Base-by-base conservation (phyloP, 768 basidiomycete genomes). In the Calvatia gigantea region DNA sequence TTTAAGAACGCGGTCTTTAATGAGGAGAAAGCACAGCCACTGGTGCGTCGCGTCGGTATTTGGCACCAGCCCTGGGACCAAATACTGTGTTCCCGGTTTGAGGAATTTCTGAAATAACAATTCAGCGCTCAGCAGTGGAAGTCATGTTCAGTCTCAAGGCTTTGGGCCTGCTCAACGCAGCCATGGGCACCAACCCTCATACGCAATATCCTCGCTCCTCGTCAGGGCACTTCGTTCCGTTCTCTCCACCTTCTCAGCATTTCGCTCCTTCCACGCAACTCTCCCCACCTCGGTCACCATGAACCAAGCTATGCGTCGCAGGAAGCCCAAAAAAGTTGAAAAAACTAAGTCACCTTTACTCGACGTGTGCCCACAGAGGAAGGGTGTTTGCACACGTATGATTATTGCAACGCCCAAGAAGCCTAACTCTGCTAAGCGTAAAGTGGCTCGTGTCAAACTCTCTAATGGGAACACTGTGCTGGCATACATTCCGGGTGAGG, bases 341-440 rank as follows among this genome's bases (percentile, higher is more conserved):
- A 81, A 83, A 61, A 74, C 82, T n/a, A 83, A 78, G 62, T 86
- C 95, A 0, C 97, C 97, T 0, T 82, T 95, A 8, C 81, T 99
- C 15, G 75, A 89, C 51, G 76, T 69, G 23, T 87, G 83, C 65
- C 91, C 89, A 6, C 95, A 98, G 74, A 83, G 85, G 64, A 97
- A 97, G 67, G 97, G 91, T 44, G 94, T 99, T 58, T 91, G 91
- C 69, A 83, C 87, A 37, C 84, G 86, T 60, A 78, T 93, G 37
- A 83, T 86, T 62, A 91, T 85, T 50, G 83, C 81, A 61, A 91
- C 86, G 63, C 97, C 97, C 21, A 97, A 94, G 78, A 99, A 99
- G 67, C 97, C 97, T 60, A 99, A 99, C 72, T 98, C 96, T 9
- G 95, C 95, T 33, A 94, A 97, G 67, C 91, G 97, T 58, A 98